Evolutionary conservation across 1,284 basidiomycete species (phyloP).

Genomic region (Jaminaea rosea): DNA sequence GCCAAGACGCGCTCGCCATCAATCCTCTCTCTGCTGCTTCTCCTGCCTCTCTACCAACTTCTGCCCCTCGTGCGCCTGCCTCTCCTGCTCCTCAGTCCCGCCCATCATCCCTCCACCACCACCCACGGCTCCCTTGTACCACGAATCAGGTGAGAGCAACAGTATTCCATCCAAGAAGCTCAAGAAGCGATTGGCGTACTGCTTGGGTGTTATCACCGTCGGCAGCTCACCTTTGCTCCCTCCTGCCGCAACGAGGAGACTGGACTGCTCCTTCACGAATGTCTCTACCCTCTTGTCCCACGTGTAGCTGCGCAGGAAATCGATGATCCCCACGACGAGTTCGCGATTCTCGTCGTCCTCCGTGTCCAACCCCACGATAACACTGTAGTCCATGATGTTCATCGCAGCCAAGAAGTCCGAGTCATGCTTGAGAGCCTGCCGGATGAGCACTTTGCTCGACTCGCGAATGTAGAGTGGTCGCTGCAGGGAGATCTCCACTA

Average conservation of each 20-base stretch:
- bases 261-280: conserved; percentile 2
- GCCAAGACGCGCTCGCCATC: too few species aligned
- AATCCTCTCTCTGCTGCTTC: too few species aligned
- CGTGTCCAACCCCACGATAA: conserved; percentile 71
- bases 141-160: conserved; percentile 37
- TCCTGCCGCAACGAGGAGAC: conserved; percentile 25
- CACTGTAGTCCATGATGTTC: conserved; percentile 93
- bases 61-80: too few species aligned
- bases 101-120: too few species aligned
- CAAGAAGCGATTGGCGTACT: conserved; percentile 43
- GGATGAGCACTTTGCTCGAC: conserved; percentile 83
- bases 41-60: too few species aligned
- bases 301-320: conserved; percentile 86
- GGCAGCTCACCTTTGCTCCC: conserved; percentile 46
- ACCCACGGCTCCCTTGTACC: conserved; percentile 15
- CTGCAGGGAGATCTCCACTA: conserved; percentile 58
- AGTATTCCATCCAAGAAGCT: conserved; percentile 40
- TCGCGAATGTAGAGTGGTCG: conserved; percentile 87
- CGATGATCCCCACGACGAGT: conserved; percentile 85
- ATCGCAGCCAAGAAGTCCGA: conserved; percentile 7
- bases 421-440: conserved; percentile 64
- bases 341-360: conserved; percentile 51
- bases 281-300: conserved; percentile 71
- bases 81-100: too few species aligned
- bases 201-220: conserved; percentile 43